Evolutionary conservation across 305 asterid species (phyloP).

Genomic region (Solanum hybrid): DNA sequence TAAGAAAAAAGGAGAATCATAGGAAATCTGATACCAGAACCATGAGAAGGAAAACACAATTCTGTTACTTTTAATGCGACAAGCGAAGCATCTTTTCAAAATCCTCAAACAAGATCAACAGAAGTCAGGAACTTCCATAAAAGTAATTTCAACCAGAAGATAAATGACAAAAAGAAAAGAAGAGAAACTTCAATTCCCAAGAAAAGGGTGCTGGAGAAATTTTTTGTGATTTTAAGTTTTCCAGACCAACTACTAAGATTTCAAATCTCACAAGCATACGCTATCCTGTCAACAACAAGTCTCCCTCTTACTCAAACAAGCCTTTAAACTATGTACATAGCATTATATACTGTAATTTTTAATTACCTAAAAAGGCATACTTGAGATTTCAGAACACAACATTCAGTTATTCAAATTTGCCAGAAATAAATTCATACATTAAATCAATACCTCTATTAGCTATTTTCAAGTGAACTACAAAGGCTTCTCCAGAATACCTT

Average conservation of each 20-base stretch:
- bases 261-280: background rate
- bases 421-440: background rate
- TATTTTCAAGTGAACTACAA: background rate
- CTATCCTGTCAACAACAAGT: background rate
- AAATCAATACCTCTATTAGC: background rate
- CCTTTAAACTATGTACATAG: background rate
- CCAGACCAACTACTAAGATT: background rate
- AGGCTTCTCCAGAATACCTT: background rate
- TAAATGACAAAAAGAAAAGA: background rate
- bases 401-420: background rate
- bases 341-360: background rate
- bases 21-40: background rate
- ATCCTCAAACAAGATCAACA: background rate
- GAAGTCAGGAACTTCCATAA: background rate
- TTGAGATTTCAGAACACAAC: background rate
- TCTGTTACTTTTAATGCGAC: background rate
- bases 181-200: background rate
- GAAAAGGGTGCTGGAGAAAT: background rate
- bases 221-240: background rate
- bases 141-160: background rate
- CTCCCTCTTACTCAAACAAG: background rate
- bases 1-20: background rate
- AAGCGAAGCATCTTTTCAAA: background rate
- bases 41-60: background rate
- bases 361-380: background rate